These are phyloP conservation scores for Asterella californica DNA, from an alignment of 225 moss, liverwort and hornwort species.

Conservation along the genomic window DNA sequence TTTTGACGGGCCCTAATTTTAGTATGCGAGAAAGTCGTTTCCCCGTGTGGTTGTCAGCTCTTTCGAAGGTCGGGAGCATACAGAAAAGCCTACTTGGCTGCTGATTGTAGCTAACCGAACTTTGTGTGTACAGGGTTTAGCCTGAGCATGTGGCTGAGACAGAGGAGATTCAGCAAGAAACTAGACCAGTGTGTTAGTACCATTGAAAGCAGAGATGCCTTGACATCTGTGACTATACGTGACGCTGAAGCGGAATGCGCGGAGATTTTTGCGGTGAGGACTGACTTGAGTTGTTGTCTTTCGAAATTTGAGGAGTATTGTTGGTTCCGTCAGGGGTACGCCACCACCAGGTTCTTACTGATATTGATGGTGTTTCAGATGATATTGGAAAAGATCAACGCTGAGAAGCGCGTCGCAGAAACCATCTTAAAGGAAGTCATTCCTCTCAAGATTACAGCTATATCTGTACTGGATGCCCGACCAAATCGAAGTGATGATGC, in stretches of 20 bases:
- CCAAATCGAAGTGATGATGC: conserved; percentile 25
- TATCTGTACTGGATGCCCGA: background rate
- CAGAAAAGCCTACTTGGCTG: background rate
- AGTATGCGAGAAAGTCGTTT: too few species aligned
- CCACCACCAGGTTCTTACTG: background rate
- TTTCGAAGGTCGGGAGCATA: background rate
- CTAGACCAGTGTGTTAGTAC: background rate
- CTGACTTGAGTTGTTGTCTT: background rate
- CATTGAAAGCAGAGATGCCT: background rate
- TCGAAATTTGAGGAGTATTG: background rate
- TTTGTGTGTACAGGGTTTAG: conserved; percentile 50
- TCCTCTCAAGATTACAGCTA: background rate
- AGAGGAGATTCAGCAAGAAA: conserved; percentile 32
- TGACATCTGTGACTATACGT: conserved; percentile 26
- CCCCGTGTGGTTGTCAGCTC: background rate
- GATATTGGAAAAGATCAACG: conserved; percentile 31
- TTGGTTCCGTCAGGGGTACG: background rate
- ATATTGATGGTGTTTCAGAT: conserved; percentile 15
- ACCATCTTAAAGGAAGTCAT: conserved; percentile 16
- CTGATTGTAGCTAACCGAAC: background rate
- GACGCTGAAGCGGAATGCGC: conserved; percentile 38
- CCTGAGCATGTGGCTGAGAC: conserved; percentile 73
- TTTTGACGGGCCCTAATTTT: too few species aligned
- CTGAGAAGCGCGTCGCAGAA: conserved; percentile 24
- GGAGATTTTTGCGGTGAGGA: conserved; percentile 43